phyloP scores from a whole-genome alignment of 257 asterid genomes.

The Perilla frutescens region DNA sequence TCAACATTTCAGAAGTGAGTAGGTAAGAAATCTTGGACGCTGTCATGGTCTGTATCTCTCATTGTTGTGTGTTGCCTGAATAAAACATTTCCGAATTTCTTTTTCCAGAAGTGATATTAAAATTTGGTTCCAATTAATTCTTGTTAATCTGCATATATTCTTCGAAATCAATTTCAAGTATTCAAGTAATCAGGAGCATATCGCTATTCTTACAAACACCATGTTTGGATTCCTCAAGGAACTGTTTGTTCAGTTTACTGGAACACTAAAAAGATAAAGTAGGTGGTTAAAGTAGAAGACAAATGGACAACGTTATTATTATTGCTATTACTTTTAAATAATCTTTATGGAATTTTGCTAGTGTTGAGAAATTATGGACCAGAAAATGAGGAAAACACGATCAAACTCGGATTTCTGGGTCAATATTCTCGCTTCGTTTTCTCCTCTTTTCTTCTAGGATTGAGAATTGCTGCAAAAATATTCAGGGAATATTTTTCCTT shows the following conservation, averaged over 20 bases:
- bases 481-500: too few species aligned
- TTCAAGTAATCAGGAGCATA: not conserved
- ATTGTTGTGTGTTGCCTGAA: slow-evolving; percentile 23
- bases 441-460: not conserved
- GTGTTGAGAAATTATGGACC: slow-evolving; percentile 1
- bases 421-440: not conserved
- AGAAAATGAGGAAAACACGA: slow-evolving; percentile 9
- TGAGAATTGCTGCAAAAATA: not conserved
- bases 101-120: not conserved
- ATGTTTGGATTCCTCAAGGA: slow-evolving; percentile 22
- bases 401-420: not conserved
- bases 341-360: not conserved
- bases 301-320: not conserved
- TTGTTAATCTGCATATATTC: slow-evolving; percentile 12
- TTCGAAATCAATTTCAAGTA: slow-evolving; percentile 8
- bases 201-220: slow-evolving; percentile 17
- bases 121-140: not conserved
- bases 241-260: not conserved
- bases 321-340: not conserved
- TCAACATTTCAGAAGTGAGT: slow-evolving; percentile 1
- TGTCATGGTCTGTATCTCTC: slow-evolving; percentile 3
- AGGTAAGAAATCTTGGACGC: slow-evolving; percentile 30
- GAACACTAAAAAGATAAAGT: slow-evolving; percentile 24
- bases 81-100: not conserved
- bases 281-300: slow-evolving; percentile 12